Evolutionary conservation across 331 rosid genomes (phyloP).

Genomic region (Telfairia occidentalis): DNA sequence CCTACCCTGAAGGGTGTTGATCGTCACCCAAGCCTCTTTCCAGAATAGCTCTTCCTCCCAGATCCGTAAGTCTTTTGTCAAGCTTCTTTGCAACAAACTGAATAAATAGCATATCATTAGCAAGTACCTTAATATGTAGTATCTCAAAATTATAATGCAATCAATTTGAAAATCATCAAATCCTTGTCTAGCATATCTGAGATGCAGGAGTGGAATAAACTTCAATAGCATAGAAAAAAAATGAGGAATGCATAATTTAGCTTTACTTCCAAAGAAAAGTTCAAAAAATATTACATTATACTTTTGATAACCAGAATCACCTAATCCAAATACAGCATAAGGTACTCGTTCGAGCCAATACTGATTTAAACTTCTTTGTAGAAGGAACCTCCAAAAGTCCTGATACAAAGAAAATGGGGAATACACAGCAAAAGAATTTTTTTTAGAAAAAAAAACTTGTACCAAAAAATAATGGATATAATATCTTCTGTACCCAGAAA

Average conservation of each 20-base stretch:
- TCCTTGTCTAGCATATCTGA: background rate
- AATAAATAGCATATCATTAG: conserved; percentile 7
- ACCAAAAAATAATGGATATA: background rate
- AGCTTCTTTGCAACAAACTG: conserved; percentile 98
- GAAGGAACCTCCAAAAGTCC: conserved; percentile 80
- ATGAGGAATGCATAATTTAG: background rate
- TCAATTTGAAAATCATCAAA: background rate
- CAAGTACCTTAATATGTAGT: background rate
- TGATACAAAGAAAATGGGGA: conserved; percentile 12
- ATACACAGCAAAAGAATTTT: background rate
- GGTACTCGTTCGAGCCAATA: conserved; percentile 64
- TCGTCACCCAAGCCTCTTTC: conserved; percentile 91
- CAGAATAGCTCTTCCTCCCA: conserved; percentile 58
- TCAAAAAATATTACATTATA: conserved; percentile 50
- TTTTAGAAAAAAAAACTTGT: background rate
- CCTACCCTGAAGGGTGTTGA: conserved; percentile 93
- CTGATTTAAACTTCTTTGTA: conserved; percentile 56
- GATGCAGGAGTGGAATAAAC: background rate
- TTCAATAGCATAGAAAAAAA: background rate
- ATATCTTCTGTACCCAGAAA: background rate
- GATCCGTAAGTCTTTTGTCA: conserved; percentile 72
- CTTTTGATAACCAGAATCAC: conserved; percentile 86
- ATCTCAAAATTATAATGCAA: background rate
- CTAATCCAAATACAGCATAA: conserved; percentile 83
- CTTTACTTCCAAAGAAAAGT: conserved; percentile 1